Evolutionary conservation across 2,329 filamentous ascomycete species (phyloP), one percentile per base, ranked within the genome.

Genomic region (Lecanicillium sp.): DNA sequence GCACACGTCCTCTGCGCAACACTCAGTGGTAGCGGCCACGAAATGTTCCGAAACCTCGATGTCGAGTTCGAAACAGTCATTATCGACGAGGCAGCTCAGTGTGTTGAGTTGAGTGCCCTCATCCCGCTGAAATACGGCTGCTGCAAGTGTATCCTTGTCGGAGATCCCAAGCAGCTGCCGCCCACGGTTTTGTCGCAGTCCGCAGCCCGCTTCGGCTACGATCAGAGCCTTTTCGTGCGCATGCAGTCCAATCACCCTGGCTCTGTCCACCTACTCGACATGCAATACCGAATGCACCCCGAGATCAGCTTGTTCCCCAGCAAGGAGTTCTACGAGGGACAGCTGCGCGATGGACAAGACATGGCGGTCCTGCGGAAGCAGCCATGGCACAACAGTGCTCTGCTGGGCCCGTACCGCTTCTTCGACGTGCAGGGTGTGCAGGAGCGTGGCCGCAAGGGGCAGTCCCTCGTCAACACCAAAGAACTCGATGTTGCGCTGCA

Each of bases 1-100:
- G 89, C 93, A 2, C 88, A 98, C 67, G 86, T 98, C 44, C 81
- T 98, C 24, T 98, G 93, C 66, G 87, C 91, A 35, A 98, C 93
- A 1, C 81, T 98, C 47, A 96, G 90, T 64, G 93, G 91, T 59
- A 91, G 86, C 65, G 93, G 93, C 3, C 94, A 98, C 60, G 93
- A 98, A 56, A 95, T 97, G 83, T 95, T 98, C 70, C 89, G 91
- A 66, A 86, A 85, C 57, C 70, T 98, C 48, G 90, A 87, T 58
- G 89, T 98, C 44, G 93, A 98, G 65, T 98, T 98, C 56, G 93
- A 98, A 67, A 97, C 93, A 0, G 93, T 98, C 55, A 87, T 98
- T 57, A 96, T 98, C 54, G 93, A 98, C 59, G 93, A 98, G 69
- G 93, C 93, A 3, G 93, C 93, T 14, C 93, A 98, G 74, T 98